These are phyloP conservation scores for Nitzschia sp. DNA, from an alignment of 108 stramenopile species.

Conservation along the genomic window DNA sequence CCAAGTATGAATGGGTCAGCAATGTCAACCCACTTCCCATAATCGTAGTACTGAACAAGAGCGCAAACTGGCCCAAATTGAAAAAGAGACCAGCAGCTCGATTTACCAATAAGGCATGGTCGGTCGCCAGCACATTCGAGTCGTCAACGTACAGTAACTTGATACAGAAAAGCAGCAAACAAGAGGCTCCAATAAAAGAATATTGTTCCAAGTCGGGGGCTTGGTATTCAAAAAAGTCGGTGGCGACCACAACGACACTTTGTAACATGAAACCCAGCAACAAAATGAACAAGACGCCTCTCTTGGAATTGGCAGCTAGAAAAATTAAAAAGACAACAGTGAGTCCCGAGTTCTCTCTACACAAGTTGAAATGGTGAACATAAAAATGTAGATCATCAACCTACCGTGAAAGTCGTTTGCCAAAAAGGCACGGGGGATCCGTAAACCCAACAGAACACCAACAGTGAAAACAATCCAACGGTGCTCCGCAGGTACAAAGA, in stretches of 20 bases:
- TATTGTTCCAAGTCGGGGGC: conserved; percentile 62
- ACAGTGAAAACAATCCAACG: conserved; percentile 59
- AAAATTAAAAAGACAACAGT: not conserved
- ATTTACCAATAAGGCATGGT: conserved; percentile 81
- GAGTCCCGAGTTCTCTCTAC: too few relatives aligned
- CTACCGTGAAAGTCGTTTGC: conserved; percentile 86
- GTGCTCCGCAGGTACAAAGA: conserved; percentile 30
- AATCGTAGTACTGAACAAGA: conserved; percentile 75
- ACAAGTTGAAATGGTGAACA: not conserved
- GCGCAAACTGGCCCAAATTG: conserved; percentile 67
- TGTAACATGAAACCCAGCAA: conserved; percentile 81
- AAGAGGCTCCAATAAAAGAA: conserved; percentile 63
- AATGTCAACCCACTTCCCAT: conserved; percentile 79
- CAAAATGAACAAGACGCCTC: conserved; percentile 80
- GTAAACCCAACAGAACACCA: conserved; percentile 53
- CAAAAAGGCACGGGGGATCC: conserved; percentile 70
- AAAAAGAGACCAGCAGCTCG: conserved; percentile 74
- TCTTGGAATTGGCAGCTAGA: conserved; percentile 75
- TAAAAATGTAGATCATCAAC: conserved; percentile 11
- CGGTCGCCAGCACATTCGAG: conserved; percentile 53
- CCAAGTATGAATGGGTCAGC: conserved; percentile 78
- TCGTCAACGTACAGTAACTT: conserved; percentile 81
- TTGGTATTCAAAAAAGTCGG: conserved; percentile 80
- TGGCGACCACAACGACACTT: conserved; percentile 71
- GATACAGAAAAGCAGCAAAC: conserved; percentile 80